These are phyloP conservation scores for Blastomyces silverae DNA, from an alignment of 2,329 filamentous ascomycete species.

Conservation along the genomic window DNA sequence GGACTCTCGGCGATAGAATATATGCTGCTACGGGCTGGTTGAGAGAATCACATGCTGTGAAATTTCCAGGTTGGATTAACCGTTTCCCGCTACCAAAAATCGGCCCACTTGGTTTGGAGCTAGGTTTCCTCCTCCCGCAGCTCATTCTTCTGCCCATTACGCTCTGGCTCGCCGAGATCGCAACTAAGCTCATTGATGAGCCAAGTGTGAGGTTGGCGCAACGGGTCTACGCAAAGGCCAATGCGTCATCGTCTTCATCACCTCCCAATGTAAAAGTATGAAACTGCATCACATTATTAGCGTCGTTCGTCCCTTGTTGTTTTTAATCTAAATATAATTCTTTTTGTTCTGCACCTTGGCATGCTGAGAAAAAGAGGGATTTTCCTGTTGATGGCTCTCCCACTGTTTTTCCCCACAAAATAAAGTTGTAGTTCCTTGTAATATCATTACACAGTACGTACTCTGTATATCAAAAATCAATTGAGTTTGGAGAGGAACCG, in stretches of 20 bases:
- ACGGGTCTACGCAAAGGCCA: conserved; percentile 50
- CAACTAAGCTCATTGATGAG: conserved; percentile 53
- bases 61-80: conserved; percentile 53
- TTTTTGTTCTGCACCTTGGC: background rate
- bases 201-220: conserved; percentile 53
- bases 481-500: background rate
- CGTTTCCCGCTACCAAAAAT: conserved; percentile 48
- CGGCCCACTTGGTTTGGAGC: conserved; percentile 56
- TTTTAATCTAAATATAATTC: background rate
- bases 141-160: conserved; percentile 55
- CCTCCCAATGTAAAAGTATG: conserved; percentile 16
- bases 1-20: conserved; percentile 55
- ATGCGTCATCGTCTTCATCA: conserved; percentile 19
- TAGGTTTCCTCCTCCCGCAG: conserved; percentile 55
- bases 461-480: background rate
- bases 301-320: background rate
- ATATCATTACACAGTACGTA: background rate
- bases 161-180: conserved; percentile 52
- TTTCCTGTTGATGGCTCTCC: background rate
- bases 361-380: background rate
- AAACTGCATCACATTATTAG: conserved; percentile 3
- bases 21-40: conserved; percentile 56
- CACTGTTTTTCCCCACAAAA: background rate
- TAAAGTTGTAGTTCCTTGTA: background rate
- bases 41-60: conserved; percentile 44